Evolutionary conservation across 257 asterid species (phyloP), one percentile per base, ranked within the genome.

Genomic region (Forsythia suspensa): DNA sequence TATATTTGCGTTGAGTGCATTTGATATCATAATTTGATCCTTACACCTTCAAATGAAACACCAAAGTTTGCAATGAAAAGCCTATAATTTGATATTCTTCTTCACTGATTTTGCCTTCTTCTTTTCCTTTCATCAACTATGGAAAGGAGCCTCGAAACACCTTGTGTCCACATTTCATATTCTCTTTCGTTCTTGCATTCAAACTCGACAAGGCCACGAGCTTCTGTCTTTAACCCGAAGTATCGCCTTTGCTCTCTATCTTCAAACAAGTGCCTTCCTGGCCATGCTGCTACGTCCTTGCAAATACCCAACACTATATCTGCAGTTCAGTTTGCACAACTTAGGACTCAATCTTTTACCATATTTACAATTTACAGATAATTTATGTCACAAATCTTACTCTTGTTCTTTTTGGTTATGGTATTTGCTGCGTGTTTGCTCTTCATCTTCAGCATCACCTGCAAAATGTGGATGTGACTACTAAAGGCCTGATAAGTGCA

Each of bases 391-490:
- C 12, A 2, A 38, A 48, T 48, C 72, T 69, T 93, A 96, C 98
- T 94, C 82, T 96, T 94, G 83, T 96, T 91, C 84, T 94, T 96
- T 84, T 94, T 94, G 76, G 99, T 96, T 75, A 96, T 90, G 72
- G 99, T 94, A 18, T 86, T 92, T 13, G 86, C 97, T 0, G 90
- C 98, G 70, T 96, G 92, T 78, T 90, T 96, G 90, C 99, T 96
- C 88, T 96, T 96, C 99, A 96, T 96, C 88, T 94, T 96, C 89
- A 96, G 82, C 96, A 96, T 94, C 80, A 90, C 99, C 97, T 94
- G 92, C 80, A 82, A 13, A 75, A 40, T 5, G 66, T 20, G 6
- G 11, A 59, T 3, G 8, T 29, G 34, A 29, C 34, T 29, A 1
- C 34, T 29, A 29, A 29, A 29, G 34, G 34, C 34, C 34, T 29